Evolutionary conservation across 1,139 yeast species (phyloP), one percentile per base, ranked within the genome.

Genomic region (Sugiyamaella paludigena): DNA sequence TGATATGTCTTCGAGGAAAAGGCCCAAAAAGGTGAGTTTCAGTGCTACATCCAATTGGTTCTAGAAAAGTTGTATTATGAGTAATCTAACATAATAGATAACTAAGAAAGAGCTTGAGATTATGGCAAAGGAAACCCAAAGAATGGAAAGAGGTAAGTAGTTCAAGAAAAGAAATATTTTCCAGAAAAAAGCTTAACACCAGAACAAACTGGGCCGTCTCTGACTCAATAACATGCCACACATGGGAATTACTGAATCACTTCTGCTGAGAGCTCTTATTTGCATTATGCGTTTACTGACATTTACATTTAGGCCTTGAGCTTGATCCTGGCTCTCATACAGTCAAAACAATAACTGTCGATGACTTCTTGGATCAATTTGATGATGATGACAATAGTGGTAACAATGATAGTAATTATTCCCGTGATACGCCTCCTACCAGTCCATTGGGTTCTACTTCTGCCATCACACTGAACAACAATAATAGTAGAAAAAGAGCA

Each of bases 21-120:
- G 32, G 24, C 45, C 45, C 26, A 42, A 35, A 16, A 42, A 34
- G 19, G 45, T 42, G n/a, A 42, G 45, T 42, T 27, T n/a, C 3
- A 19, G 5, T 19, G 5, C 24, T 19, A 19, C 24, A 19, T 19
- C 5, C 5, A 5, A 4, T 3, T 19, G 5, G 24, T 19, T 19
- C n/a, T n/a, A n/a, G n/a, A n/a, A n/a, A n/a, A n/a, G n/a, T n/a
- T 19, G 24, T 19, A 19, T 19, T 5, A 19, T 19, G 3, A 19
- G 5, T 19, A 19, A 19, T n/a, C 24, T 19, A 19, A 19, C 24
- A 19, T 12, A 7, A n/a, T 33, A 43, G 47, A 31, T 43, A 6
- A 43, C 32, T 24, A 65, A 63, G 43, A 67, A 65, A 46, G 69
- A 64, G 2, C 45, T 57, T 19, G 68, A 64, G 43, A 59, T 62